These are phyloP conservation scores for Rasamsonia emersonii DNA, from an alignment of 2,329 filamentous ascomycete species.

Conservation along the genomic window DNA sequence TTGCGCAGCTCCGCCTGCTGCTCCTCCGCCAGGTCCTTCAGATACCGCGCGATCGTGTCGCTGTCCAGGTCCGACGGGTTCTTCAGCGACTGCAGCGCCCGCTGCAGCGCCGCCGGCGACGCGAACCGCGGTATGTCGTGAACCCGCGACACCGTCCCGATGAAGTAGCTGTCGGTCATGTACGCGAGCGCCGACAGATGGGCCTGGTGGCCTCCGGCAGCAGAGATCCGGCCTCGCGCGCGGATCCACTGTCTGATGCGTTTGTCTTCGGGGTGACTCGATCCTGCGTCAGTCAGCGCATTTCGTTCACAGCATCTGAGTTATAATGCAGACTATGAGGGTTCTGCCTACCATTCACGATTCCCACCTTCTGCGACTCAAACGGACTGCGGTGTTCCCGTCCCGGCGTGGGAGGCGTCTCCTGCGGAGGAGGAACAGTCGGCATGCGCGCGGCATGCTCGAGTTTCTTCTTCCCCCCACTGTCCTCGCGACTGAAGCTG, in stretches of 20 bases:
- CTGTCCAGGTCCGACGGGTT: slow-evolving; percentile 37
- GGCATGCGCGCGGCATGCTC: slow-evolving; percentile 60
- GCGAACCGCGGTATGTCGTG: slow-evolving; percentile 73
- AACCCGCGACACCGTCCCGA: slow-evolving; percentile 74
- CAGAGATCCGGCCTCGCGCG: slow-evolving; percentile 58
- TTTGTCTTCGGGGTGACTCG: slow-evolving; percentile 58
- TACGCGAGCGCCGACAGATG: slow-evolving; percentile 87
- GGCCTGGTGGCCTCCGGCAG: slow-evolving; percentile 64
- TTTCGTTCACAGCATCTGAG: no score
- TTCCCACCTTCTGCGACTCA: slow-evolving; percentile 2
- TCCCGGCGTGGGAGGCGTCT: slow-evolving; percentile 10
- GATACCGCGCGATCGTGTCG: slow-evolving; percentile 29
- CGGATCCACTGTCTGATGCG: slow-evolving; percentile 50
- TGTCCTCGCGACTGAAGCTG: slow-evolving; percentile 65
- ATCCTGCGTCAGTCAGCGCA: slow-evolving; percentile 12
- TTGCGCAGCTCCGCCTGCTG: slow-evolving; percentile 31
- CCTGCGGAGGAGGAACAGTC: slow-evolving; percentile 37
- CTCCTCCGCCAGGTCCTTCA: slow-evolving; percentile 35
- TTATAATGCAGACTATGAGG: slow-evolving; percentile 3
- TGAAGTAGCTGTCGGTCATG: slow-evolving; percentile 87
- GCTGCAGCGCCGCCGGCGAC: slow-evolving; percentile 37
- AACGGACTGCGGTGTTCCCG: slow-evolving; percentile 1
- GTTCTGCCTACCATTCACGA: slow-evolving; percentile 1
- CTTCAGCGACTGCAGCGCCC: slow-evolving; percentile 30
- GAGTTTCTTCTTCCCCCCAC: slow-evolving; percentile 46